Evolutionary conservation across 805 yeast genomes (phyloP).

Genomic region (Ogataea zsoltii): DNA sequence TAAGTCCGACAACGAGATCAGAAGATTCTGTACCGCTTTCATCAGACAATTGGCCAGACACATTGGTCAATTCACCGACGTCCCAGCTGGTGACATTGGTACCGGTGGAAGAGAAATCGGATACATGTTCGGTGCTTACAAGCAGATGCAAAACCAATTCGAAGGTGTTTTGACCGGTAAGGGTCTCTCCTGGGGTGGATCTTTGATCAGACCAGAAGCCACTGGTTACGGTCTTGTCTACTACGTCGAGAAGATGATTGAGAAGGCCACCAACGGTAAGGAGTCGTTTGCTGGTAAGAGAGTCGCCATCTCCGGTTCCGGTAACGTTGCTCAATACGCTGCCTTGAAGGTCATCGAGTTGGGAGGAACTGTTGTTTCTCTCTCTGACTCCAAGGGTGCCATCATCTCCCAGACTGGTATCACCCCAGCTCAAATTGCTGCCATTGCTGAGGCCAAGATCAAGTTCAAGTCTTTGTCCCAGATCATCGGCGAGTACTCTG

Average conservation of each 20-base stretch:
- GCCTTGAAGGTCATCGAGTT: slow-evolving; percentile 96
- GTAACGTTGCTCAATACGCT: slow-evolving; percentile 99
- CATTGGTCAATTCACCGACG: slow-evolving; percentile 97
- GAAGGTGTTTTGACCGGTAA: slow-evolving; percentile 98
- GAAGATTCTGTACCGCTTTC: slow-evolving; percentile 94
- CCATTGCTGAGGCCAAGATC: slow-evolving; percentile 75
- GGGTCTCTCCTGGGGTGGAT: slow-evolving; percentile 98
- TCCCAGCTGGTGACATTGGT: slow-evolving; percentile 99
- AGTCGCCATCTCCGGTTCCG: slow-evolving; percentile 96
- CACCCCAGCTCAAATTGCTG: slow-evolving; percentile 75
- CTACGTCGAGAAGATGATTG: slow-evolving; percentile 97
- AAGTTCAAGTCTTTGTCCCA: slow-evolving; percentile 74
- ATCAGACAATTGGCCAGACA: slow-evolving; percentile 94
- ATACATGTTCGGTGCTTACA: slow-evolving; percentile 95
- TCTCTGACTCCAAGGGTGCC: slow-evolving; percentile 94
- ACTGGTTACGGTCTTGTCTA: slow-evolving; percentile 97
- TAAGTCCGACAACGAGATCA: slow-evolving; percentile 87
- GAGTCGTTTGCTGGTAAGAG: slow-evolving; percentile 90
- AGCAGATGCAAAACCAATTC: slow-evolving; percentile 85
- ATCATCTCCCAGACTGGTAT: slow-evolving; percentile 79
- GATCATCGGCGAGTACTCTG: slow-evolving; percentile 56
- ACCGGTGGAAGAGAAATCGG: slow-evolving; percentile 97
- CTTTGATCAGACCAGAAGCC: slow-evolving; percentile 98
- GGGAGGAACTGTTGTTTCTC: slow-evolving; percentile 92
- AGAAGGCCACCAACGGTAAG: slow-evolving; percentile 85